Base-by-base conservation (phyloP, 768 basidiomycete genomes). In the Xerocomellus intermedius region DNA sequence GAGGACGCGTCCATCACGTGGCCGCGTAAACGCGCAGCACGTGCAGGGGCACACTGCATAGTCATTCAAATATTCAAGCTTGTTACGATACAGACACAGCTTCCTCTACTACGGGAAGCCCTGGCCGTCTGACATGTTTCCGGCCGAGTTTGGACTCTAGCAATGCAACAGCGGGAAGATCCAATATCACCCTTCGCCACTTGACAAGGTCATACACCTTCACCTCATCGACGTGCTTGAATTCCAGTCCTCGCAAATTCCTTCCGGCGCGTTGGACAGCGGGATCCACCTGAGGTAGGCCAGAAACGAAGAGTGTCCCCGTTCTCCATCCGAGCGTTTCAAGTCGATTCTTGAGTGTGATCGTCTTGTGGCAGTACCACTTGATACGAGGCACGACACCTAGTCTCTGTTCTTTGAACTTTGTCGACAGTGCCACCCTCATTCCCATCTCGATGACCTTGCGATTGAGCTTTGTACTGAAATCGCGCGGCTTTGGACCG, bases 381-480 rank as follows among this genome's bases (percentile, higher is more conserved):
- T 81, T 80, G 59, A 91, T 72, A 58, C 77, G 80, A 53, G 82
- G 79, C 64, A 96, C 87, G 50, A 98, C 79, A 45, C 89, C 86
- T 14, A 99, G 75, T 41, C 80, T 73, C 39, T 82, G 80, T 57
- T 92, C 87, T 63, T 81, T 81, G 66, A 96, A 76, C 70, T 94
- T 93, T 41, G 84, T 80, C 60, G 91, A 93, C 42, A 98, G 72
- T 3, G 92, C 94, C 48, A 94, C 87, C 21, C 91, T 82, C 84
- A 98, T 86, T 10, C 95, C 96, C 85, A 98, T 89, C 63, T 91
- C 79, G 39, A 93, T 81, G 61, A 97, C 89, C 73, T 98, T 98
- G 59, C 91, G 82, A n/a, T 91, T 90, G 36, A 99, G 81, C 59
- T 91, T 88, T 19, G 93, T 94, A 63, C 89, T 85, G 71, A 95